Evolutionary conservation across 176 grass and related monocot genomes (phyloP), one percentile per base, ranked within the genome.

Genomic region (Thinopyrum elongatum): DNA sequence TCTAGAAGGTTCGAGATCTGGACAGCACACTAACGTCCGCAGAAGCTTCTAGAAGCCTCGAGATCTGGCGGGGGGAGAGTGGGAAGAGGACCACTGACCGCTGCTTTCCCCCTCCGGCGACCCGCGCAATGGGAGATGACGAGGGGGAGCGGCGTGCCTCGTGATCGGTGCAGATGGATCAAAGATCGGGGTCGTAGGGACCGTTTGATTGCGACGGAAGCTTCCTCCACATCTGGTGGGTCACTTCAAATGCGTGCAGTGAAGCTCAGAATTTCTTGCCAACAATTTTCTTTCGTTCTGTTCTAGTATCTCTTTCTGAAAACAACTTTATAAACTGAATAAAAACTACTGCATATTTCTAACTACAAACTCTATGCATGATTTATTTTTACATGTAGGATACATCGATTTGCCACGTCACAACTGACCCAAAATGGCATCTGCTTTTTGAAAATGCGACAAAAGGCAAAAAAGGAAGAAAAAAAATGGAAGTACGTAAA

Each of bases 61-160:
- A 81, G 82, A 87, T 91, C 85, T 75, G 84, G 66, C 2, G 27
- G 51, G 1, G 27, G 1, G 36, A 30, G 51, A 55, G 76, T 9
- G 22, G 59, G 59, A 10, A 76, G 44, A 76, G 4, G 27, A 28
- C 27, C 71, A 15, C 25, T 30, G 39, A 14, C 70, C 39, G 70
- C 74, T 76, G 8, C 10, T 10, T n/a, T 47, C n/a, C 25, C 72
- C 30, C 58, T 79, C 70, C 83, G 84, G 84, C 81, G 89, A 80
- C 58, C 80, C 68, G 89, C 76, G 68, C 60, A 87, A 80, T 36
- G 66, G 44, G 31, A 17, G 19, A 33, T 15, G 36, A 16, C 13
- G 31, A 51, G 36, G 26, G 13, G 27, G 49, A 36, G 57, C 11
- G 38, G 71, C 21, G 35, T 2, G 53, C 88, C 19, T 71, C 78